phyloP scores from a whole-genome alignment of 495 filamentous ascomycete species.

The Aspergillus bridgeri region DNA sequence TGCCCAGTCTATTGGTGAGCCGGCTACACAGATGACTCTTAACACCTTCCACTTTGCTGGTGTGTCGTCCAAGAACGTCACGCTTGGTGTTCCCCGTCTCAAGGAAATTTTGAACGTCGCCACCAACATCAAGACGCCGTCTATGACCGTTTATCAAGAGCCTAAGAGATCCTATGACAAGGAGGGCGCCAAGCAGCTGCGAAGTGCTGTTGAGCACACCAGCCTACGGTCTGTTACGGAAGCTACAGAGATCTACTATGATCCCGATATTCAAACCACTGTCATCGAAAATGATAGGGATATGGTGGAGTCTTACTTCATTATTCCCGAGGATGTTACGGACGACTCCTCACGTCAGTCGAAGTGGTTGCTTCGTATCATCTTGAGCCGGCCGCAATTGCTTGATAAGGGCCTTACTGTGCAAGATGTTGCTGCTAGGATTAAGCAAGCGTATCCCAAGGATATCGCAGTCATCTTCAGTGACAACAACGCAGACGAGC shows the following conservation, averaged over 20 bases:
- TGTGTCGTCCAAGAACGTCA: constrained; percentile 99
- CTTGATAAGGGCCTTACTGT: constrained; percentile 91
- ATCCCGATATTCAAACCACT: constrained; percentile 83
- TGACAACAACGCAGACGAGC: constrained; percentile 95
- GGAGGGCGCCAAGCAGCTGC: constrained; percentile 78
- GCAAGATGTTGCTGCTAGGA: constrained; percentile 83
- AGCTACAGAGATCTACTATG: constrained; percentile 93
- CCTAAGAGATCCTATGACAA: constrained; percentile 54
- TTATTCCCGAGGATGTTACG: constrained; percentile 78
- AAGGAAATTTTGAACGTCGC: constrained; percentile 99
- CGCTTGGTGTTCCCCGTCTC: constrained; percentile 94
- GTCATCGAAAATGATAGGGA: constrained; percentile 83
- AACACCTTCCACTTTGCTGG: constrained; percentile 99
- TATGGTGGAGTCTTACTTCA: constrained; percentile 95
- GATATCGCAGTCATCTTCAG: constrained; percentile 94
- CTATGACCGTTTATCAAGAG: constrained; percentile 89
- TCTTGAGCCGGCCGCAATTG: constrained; percentile 88
- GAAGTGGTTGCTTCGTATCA: constrained; percentile 90
- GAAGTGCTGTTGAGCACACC: constrained; percentile 91
- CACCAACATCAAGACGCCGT: constrained; percentile 96
- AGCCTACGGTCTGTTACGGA: constrained; percentile 87
- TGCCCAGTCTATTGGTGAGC: constrained; percentile 97
- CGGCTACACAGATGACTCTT: constrained; percentile 97
- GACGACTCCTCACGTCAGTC: constrained; percentile 76
- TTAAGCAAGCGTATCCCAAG: constrained; percentile 82